Conservation (phyloP, 1,284 basidiomycete genomes). For the Leccinum solheimii region DNA sequence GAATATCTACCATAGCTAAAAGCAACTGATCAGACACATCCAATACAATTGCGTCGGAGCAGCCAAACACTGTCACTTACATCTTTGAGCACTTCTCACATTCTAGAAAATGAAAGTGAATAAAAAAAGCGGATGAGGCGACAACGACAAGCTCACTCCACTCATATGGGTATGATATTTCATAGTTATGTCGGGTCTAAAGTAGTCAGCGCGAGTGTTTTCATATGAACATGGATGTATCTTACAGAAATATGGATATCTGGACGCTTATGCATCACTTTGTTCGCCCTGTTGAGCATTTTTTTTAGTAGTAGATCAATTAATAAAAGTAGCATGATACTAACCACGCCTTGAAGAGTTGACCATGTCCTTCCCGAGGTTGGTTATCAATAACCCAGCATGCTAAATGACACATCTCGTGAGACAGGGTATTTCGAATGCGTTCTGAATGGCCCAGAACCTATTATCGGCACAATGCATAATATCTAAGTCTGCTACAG, state of each 20-base stretch:
- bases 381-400: constrained; percentile 75
- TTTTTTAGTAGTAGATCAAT: background rate
- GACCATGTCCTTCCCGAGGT: constrained; percentile 68
- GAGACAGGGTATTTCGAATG: constrained; percentile 75
- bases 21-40: constrained; percentile 7
- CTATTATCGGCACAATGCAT: background rate
- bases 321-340: constrained; percentile 15
- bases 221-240: constrained; percentile 16
- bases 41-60: background rate
- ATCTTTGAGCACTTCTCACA: constrained; percentile 67
- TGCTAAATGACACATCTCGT: constrained; percentile 88
- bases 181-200: constrained; percentile 75
- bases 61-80: constrained; percentile 40
- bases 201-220: constrained; percentile 5
- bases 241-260: constrained; percentile 73
- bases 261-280: constrained; percentile 59
- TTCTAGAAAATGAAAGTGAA: constrained; percentile 38
- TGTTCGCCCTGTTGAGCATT: constrained; percentile 50
- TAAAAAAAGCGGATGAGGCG: background rate
- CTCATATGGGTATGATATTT: constrained; percentile 73
- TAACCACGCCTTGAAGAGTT: constrained; percentile 69
- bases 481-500: background rate
- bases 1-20: constrained; percentile 73
- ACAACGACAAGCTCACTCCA: constrained; percentile 58
- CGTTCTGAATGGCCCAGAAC: constrained; percentile 48